phyloP scores from a whole-genome alignment of 805 yeast species.

The Isabelozyma pseudorhagii region DNA sequence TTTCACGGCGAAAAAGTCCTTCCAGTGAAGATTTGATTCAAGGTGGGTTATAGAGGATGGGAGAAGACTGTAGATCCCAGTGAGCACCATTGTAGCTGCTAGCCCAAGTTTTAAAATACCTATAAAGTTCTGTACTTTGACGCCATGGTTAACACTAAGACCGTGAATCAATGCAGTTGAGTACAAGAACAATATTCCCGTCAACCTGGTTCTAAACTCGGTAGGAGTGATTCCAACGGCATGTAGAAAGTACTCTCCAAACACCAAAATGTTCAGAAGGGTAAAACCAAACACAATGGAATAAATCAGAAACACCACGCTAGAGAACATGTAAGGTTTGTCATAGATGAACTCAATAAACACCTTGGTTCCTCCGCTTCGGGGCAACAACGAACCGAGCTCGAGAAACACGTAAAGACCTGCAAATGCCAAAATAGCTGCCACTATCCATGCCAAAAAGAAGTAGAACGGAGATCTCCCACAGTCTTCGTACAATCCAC shows the following conservation, averaged over 20 bases:
- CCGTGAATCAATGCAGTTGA: slow-evolving; percentile 48
- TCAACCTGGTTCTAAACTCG: slow-evolving; percentile 29
- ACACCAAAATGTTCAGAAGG: slow-evolving; percentile 53
- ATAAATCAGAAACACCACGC: slow-evolving; percentile 48
- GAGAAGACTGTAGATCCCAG: slow-evolving; percentile 55
- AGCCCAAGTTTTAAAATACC: slow-evolving; percentile 60
- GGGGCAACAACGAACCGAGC: slow-evolving; percentile 65
- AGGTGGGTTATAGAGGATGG: slow-evolving; percentile 45
- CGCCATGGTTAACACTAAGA: slow-evolving; percentile 56
- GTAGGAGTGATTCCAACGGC: slow-evolving; percentile 41
- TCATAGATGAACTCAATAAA: slow-evolving; percentile 66
- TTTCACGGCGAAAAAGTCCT: slow-evolving; percentile 27
- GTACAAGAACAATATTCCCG: slow-evolving; percentile 27
- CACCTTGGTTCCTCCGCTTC: slow-evolving; percentile 74
- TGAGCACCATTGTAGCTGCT: slow-evolving; percentile 49
- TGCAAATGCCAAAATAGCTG: slow-evolving; percentile 60
- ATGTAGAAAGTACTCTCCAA: slow-evolving; percentile 57
- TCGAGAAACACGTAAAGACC: slow-evolving; percentile 68
- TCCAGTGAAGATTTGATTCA: slow-evolving; percentile 38
- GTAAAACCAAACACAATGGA: slow-evolving; percentile 55
- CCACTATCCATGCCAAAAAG: slow-evolving; percentile 59
- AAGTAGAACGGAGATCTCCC: slow-evolving; percentile 66
- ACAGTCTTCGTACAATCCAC: slow-evolving; percentile 61
- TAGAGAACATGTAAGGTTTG: slow-evolving; percentile 54
- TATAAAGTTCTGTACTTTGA: slow-evolving; percentile 56